Conservation (phyloP, 176 grass and related monocot genomes). For the Olyra latifolia region DNA sequence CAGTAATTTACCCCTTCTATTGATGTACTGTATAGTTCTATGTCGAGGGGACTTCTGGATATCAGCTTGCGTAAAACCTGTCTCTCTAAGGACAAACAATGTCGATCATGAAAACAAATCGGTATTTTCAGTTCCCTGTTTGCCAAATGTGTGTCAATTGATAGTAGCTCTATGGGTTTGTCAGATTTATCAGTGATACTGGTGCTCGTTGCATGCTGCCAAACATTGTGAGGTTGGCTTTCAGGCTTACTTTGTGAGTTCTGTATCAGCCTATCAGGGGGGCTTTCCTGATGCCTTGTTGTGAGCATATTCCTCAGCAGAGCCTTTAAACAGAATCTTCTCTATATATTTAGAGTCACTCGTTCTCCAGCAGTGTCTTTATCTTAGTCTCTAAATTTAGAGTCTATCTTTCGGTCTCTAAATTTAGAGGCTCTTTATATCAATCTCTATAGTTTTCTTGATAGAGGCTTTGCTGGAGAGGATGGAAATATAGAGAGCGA, state of each 20-base stretch:
- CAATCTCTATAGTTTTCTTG: too few species aligned
- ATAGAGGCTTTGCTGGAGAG: too few species aligned
- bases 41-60: conserved; percentile 8
- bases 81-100: conserved; percentile 8
- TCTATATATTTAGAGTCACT: too few species aligned
- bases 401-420: too few species aligned
- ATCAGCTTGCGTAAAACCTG: conserved; percentile 25
- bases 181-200: neutral
- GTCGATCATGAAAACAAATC: neutral
- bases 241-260: neutral
- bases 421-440: too few species aligned
- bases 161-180: neutral
- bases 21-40: neutral
- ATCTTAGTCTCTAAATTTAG: too few species aligned
- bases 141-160: neutral
- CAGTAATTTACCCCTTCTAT: conserved; percentile 9
- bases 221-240: neutral
- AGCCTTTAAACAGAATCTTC: too few species aligned
- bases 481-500: too few species aligned
- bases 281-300: too few species aligned
- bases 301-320: too few species aligned
- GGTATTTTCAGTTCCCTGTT: neutral
- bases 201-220: neutral
- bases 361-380: too few species aligned
- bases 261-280: neutral